Evolutionary conservation across 106 monocot species (phyloP).

Genomic region (Narthecium ossifragum): DNA sequence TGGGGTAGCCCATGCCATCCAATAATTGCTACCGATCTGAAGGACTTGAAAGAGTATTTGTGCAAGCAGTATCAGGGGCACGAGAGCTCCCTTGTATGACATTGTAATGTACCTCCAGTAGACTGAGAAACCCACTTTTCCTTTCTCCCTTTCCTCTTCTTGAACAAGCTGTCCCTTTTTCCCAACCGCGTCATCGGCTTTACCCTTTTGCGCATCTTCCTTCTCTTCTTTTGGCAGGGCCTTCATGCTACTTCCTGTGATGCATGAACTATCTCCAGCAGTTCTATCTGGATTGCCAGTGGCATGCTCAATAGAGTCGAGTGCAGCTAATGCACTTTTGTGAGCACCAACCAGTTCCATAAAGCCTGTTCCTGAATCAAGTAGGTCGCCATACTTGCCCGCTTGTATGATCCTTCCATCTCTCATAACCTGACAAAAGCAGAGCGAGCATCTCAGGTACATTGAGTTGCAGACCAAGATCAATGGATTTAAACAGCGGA

Average conservation of each 20-base stretch:
- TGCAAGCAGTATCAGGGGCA: conserved; percentile 55
- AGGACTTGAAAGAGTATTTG: conserved; percentile 69
- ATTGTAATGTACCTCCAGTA: conserved; percentile 86
- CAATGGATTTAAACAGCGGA: not conserved
- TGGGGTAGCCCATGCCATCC: conserved; percentile 88
- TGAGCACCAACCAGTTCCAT: conserved; percentile 85
- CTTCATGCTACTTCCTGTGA: conserved; percentile 1
- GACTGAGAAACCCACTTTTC: conserved; percentile 77
- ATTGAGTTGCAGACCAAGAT: not conserved
- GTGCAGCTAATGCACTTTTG: conserved; percentile 44
- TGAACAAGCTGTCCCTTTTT: conserved; percentile 67
- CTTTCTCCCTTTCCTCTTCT: conserved; percentile 98
- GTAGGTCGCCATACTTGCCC: conserved; percentile 78
- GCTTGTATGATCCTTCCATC: conserved; percentile 72
- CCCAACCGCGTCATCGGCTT: conserved; percentile 22
- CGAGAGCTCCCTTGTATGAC: conserved; percentile 65
- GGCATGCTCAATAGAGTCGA: conserved; percentile 29
- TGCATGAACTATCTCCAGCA: conserved; percentile 2
- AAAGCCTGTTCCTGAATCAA: conserved; percentile 62
- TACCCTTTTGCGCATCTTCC: conserved; percentile 30
- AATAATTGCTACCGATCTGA: conserved; percentile 88
- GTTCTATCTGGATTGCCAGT: conserved; percentile 7
- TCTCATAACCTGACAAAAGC: conserved; percentile 52
- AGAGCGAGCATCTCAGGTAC: not conserved
- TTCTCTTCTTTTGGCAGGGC: not conserved